Evolutionary conservation across 129 eudicot genomes (phyloP).

Genomic region (Glebionis coronaria): DNA sequence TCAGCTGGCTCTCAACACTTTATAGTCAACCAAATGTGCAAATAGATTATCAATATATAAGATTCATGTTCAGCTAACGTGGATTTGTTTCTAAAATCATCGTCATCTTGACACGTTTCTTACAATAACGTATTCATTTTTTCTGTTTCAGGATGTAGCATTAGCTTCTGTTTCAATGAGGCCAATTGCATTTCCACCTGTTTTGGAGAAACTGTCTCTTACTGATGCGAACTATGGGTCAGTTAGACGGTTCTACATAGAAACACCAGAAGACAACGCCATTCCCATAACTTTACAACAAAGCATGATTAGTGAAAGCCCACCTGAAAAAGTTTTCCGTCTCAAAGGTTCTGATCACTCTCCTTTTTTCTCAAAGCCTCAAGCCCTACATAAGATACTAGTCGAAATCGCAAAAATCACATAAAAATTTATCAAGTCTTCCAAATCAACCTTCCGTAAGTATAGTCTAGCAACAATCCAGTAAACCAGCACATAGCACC

Average conservation of each 20-base stretch:
- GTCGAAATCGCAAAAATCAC: constrained; percentile 72
- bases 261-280: constrained; percentile 87
- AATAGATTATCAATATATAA: not conserved
- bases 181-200: constrained; percentile 87
- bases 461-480: constrained; percentile 9
- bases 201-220: constrained; percentile 76
- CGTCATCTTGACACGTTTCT: not conserved
- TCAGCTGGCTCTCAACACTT: not conserved
- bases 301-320: constrained; percentile 55
- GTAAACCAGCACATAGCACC: constrained; percentile 4
- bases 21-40: not conserved
- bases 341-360: constrained; percentile 96
- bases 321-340: constrained; percentile 77
- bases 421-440: constrained; percentile 24
- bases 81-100: not conserved
- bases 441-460: not conserved
- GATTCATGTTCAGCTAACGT: no score
- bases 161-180: constrained; percentile 95
- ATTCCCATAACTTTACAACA: constrained; percentile 63
- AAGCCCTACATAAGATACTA: constrained; percentile 69
- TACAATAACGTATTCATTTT: not conserved
- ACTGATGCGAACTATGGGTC: constrained; percentile 69
- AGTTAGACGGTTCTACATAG: constrained; percentile 79
- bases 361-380: constrained; percentile 96
- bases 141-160: constrained; percentile 69